phyloP scores from a whole-genome alignment of 192 early-diverging fungal species.

The Fimicolochytrium jonesii region DNA sequence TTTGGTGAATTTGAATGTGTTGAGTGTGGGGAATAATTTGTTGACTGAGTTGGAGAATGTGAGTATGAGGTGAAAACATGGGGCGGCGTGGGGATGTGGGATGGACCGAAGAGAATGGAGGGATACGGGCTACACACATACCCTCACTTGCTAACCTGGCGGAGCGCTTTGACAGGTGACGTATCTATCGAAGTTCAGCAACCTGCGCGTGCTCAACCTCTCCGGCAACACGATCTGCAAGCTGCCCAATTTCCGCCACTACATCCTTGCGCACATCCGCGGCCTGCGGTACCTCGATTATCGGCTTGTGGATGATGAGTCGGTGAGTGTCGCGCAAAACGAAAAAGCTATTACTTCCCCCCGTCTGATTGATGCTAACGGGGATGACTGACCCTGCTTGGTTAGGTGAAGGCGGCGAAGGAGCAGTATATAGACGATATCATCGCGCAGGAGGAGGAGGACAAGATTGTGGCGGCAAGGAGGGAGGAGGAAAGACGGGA shows the following conservation, averaged over 20 bases:
- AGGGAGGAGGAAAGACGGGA: conserved; percentile 36
- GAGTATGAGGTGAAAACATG: background rate
- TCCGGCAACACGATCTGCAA: conserved; percentile 54
- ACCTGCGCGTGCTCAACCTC: conserved; percentile 51
- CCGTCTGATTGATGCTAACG: too few species aligned
- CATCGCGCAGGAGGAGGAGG: conserved; percentile 61
- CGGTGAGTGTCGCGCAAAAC: conserved; percentile 36
- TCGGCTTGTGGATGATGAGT: conserved; percentile 51
- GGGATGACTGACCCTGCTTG: too few species aligned
- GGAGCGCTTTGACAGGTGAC: too few species aligned
- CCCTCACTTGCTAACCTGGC: too few species aligned
- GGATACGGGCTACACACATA: too few species aligned
- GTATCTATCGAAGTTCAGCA: conserved; percentile 51
- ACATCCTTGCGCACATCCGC: conserved; percentile 53
- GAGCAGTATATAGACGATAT: conserved; percentile 62
- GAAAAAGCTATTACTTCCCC: too few species aligned
- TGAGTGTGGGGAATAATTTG: conserved; percentile 60
- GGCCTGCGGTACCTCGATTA: conserved; percentile 61
- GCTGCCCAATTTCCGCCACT: conserved; percentile 52
- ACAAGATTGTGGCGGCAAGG: conserved; percentile 44
- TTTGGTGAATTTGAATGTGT: conserved; percentile 50
- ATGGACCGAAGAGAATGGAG: background rate
- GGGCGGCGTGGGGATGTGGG: background rate
- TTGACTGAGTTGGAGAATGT: conserved; percentile 50
- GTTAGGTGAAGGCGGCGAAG: conserved; percentile 43